Base-by-base conservation (phyloP, 768 basidiomycete species). In the Pleurotus tuber-regium region DNA sequence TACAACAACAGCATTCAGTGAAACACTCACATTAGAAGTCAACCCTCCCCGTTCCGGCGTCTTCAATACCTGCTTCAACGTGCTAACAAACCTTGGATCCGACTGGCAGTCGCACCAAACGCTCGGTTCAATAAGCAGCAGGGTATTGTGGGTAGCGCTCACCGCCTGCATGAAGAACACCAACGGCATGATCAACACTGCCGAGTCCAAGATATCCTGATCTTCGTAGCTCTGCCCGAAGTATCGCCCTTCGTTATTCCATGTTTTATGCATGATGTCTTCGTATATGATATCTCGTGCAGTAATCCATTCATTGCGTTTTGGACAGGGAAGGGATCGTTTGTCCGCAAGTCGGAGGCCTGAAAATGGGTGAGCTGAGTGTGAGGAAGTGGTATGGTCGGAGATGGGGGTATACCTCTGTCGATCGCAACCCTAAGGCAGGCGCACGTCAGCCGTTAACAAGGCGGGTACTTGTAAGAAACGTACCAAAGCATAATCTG, bases 151-250 rank as follows among this genome's bases (percentile, higher is more conserved):
- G 14, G 43, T 19, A 30, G 33, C 28, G 74, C 84, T 57, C 56
- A 88, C 89, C 16, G 84, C 82, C 33, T 87, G 85, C 64, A 86
- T 86, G 73, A 97, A 96, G 75, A 96, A 97, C 26, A 92, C 89
- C 30, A 94, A 75, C 1, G 94, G 93, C 89, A 92, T 93, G 60
- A 95, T 92, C 39, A 94, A 73, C 43, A 97, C 83, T 11, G 93
- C 85, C 11, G 91, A 88, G 64, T 98, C 96, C 18, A 98, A 66
- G 8, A 89, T 76, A 38, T 86, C 75, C 0, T 75, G 83, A 55
- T 92, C 89, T 60, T 98, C 96, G 66, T 94, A 99, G 61, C 87
- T 87, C 70, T 99, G 95, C 18, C 84, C 86, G 60, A 93, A 95
- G 65, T 76, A 80, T 59, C 79, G 69, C 53, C 79, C 67, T 36